Conservation (phyloP, 148 eudicot genomes). For the Salicornia ramosissima region DNA sequence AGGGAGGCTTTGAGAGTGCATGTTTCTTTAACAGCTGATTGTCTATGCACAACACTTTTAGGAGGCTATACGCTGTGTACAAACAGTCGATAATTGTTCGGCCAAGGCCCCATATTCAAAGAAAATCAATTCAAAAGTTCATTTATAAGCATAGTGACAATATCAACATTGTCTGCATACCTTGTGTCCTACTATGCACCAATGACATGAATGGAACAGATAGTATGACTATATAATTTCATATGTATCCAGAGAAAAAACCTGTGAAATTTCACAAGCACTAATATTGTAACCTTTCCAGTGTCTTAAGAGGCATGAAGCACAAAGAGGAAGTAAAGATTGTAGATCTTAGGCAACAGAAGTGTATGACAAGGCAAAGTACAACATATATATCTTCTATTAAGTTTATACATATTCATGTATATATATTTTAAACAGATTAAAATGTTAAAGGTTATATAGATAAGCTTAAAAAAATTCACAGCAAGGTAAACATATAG, state of each 20-base stretch:
- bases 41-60: background rate
- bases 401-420: too few relatives aligned
- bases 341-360: too few relatives aligned
- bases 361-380: too few relatives aligned
- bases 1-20: background rate
- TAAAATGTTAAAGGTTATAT: too few relatives aligned
- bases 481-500: too few relatives aligned
- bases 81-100: background rate
- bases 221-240: background rate
- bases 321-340: background rate
- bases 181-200: background rate
- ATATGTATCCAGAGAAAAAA: background rate
- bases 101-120: background rate
- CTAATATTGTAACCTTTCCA: background rate
- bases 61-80: background rate
- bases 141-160: background rate
- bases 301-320: background rate
- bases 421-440: too few relatives aligned
- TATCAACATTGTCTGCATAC: background rate
- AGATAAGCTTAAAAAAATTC: too few relatives aligned
- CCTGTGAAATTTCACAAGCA: background rate
- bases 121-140: background rate
- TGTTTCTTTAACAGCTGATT: background rate
- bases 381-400: too few relatives aligned
- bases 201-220: background rate